phyloP scores from a whole-genome alignment of 306 rosid genomes.

The Morella rubra region DNA sequence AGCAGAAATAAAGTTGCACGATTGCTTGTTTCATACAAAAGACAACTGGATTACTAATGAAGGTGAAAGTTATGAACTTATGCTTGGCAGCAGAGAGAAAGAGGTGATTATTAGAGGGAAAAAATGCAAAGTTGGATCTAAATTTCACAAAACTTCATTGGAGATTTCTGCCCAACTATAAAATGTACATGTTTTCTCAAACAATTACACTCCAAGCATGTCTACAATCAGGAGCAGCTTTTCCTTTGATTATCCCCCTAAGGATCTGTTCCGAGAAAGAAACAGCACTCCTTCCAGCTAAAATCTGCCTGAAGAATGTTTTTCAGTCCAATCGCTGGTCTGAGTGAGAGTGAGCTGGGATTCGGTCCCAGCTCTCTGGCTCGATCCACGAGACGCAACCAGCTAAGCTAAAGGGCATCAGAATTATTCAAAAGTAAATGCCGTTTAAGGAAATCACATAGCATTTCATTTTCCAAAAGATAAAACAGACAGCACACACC shows the following conservation, averaged over 20 bases:
- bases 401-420: background rate
- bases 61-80: background rate
- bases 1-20: background rate
- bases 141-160: background rate
- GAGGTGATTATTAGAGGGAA: background rate
- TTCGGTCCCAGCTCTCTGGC: too few species aligned
- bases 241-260: background rate
- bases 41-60: too few species aligned
- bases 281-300: background rate
- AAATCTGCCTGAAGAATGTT: background rate
- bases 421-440: background rate
- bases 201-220: background rate
- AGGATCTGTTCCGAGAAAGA: background rate
- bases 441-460: slow-evolving; percentile 1
- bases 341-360: too few species aligned
- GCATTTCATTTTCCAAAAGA: background rate
- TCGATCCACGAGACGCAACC: too few species aligned
- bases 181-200: background rate
- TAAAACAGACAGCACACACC: slow-evolving; percentile 29
- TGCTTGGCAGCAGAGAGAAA: background rate
- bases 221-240: background rate
- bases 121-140: background rate
- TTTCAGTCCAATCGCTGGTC: too few species aligned
- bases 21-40: background rate
- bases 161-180: background rate